A percentile compares a stretch with the other conserved stretches of the same genome.
phyloP scores from a whole-genome alignment of 2,329 filamentous ascomycete species.

The Colletotrichum abscissum region DNA sequence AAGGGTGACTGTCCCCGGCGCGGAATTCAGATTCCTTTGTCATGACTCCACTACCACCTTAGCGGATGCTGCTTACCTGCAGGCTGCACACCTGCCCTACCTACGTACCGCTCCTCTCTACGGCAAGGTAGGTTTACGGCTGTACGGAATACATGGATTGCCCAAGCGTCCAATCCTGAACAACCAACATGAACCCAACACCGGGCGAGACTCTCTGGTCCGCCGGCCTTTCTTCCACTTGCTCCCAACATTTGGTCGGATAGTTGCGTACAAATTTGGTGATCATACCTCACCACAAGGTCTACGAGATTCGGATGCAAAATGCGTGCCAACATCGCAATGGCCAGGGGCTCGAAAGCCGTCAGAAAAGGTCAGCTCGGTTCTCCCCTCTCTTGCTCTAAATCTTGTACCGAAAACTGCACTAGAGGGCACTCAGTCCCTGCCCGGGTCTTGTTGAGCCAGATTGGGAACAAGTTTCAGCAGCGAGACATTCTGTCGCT shows the following conservation, averaged over 20 bases:
- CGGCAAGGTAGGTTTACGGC: neutral
- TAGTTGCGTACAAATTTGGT: neutral
- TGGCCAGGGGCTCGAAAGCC: constrained; percentile 21
- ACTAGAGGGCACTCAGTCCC: neutral
- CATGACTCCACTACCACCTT: neutral
- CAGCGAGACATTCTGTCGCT: neutral
- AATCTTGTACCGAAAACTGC: neutral
- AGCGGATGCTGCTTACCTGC: neutral
- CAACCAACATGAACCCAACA: neutral
- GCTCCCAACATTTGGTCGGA: neutral
- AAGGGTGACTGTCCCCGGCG: neutral
- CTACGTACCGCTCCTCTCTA: neutral
- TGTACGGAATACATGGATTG: neutral
- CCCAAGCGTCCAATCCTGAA: neutral
- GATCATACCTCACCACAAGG: neutral
- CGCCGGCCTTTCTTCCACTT: neutral
- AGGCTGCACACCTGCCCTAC: neutral
- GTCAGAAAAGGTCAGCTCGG: constrained; percentile 22
- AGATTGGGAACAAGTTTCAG: neutral
- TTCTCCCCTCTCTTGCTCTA: neutral
- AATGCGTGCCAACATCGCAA: constrained; percentile 5
- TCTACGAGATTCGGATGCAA: neutral
- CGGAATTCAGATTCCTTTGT: constrained; percentile 11
- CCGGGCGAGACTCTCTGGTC: neutral
- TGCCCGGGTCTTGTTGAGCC: neutral